These are phyloP conservation scores for Pelargonium nanum DNA, from an alignment of 345 rosid species.

Conservation along the genomic window DNA sequence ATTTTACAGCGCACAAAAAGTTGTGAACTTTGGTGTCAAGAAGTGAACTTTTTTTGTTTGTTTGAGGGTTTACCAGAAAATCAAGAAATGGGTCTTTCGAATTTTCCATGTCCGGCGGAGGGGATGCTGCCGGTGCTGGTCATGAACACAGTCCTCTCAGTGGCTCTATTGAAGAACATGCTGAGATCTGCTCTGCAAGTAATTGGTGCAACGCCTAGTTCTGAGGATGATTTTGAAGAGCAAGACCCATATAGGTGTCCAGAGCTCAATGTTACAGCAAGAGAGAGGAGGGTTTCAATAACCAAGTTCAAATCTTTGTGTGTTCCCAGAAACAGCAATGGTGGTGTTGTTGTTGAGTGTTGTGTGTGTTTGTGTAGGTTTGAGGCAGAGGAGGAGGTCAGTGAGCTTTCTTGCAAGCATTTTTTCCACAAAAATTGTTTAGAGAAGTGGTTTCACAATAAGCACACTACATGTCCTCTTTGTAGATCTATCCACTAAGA, in stretches of 20 bases:
- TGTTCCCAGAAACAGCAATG: neutral
- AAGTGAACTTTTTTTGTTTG: too few species aligned
- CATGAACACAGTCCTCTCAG: conserved; percentile 50
- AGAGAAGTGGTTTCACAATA: conserved; percentile 61
- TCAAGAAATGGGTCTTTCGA: conserved; percentile 61
- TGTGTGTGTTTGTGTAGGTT: conserved; percentile 71
- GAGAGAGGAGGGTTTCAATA: conserved; percentile 34
- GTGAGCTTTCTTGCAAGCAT: conserved; percentile 72
- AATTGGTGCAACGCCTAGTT: conserved; percentile 17
- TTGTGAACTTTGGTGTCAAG: neutral
- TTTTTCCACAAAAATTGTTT: conserved; percentile 68
- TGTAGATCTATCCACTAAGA: conserved; percentile 51
- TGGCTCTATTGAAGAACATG: conserved; percentile 49
- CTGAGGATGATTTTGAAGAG: conserved; percentile 12
- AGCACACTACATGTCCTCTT: conserved; percentile 57
- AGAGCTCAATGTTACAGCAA: neutral
- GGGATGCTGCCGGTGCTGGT: conserved; percentile 61
- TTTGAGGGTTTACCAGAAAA: too few species aligned
- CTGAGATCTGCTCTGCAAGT: conserved; percentile 39
- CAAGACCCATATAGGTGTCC: conserved; percentile 16
- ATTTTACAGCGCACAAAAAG: too few species aligned
- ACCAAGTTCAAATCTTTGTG: conserved; percentile 41
- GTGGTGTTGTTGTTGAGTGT: conserved; percentile 28
- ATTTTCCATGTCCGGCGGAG: conserved; percentile 45
- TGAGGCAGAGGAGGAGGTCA: conserved; percentile 69